phyloP scores from a whole-genome alignment of 257 asterid species.

The Phtheirospermum japonicum region DNA sequence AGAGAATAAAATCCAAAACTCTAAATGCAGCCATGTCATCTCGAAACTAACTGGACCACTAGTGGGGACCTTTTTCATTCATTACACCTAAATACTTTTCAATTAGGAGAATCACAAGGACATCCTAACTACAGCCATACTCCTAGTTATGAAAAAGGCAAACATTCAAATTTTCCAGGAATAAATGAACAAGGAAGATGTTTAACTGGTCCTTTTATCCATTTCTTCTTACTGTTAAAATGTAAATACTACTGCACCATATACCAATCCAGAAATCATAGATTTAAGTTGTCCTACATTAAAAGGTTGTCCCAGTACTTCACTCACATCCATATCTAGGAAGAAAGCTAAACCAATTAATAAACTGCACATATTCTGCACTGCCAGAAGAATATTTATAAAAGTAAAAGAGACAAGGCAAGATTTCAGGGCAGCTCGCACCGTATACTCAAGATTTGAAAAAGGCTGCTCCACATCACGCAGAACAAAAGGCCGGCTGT shows the following conservation, averaged over 20 bases:
- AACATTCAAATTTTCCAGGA: constrained; percentile 8
- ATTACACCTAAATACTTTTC: neutral
- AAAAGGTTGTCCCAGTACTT: constrained; percentile 17
- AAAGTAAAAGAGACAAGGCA: constrained; percentile 10
- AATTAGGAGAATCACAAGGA: constrained; percentile 10
- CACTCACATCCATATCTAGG: constrained; percentile 26
- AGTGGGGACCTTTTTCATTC: neutral
- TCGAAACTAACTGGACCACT: constrained; percentile 7
- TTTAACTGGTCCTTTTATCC: constrained; percentile 12
- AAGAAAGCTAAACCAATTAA: constrained; percentile 11
- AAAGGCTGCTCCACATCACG: constrained; percentile 97
- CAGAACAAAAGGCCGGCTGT: constrained; percentile 94
- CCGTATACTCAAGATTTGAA: constrained; percentile 98
- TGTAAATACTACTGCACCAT: neutral
- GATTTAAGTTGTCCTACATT: constrained; percentile 16
- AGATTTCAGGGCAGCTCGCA: constrained; percentile 40
- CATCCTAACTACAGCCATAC: constrained; percentile 14
- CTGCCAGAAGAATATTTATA: constrained; percentile 12
- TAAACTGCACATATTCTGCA: constrained; percentile 13
- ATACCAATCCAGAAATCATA: constrained; percentile 12
- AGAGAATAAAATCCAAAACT: constrained; percentile 26
- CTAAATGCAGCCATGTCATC: constrained; percentile 22
- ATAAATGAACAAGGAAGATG: constrained; percentile 3
- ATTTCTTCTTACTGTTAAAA: constrained; percentile 3
- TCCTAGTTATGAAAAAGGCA: constrained; percentile 2